Evolutionary conservation across 805 yeast species (phyloP), one percentile per base, ranked within the genome.

Genomic region (Cyberlindnera meyerae): DNA sequence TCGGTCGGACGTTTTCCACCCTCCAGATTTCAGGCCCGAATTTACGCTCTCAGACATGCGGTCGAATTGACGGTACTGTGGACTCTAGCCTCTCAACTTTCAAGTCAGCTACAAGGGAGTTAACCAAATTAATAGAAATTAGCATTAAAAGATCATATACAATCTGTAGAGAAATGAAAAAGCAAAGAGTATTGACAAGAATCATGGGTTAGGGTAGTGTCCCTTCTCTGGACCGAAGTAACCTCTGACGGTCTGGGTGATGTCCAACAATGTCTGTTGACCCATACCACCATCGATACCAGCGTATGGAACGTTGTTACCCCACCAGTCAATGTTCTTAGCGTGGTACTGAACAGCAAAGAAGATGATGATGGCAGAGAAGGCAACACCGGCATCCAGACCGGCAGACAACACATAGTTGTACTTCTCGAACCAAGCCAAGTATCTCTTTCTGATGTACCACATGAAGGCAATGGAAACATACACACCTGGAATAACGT

Each of bases 311-410:
- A 66, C 68, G n/a, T 41, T 55, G 39, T 76, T 77, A 1, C 87
- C 87, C 87, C 87, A 80, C 87, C 87, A 80, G 27, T 58, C 43
- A 11, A 78, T 35, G 4, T 52, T 43, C 18, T 59, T 62, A 3
- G 63, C 60, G 31, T 72, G 65, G 48, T 66, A 75, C 40, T 63
- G 61, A 4, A 68, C 67, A 1, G 72, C 58, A 49, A 76, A 75
- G 59, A 80, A 80, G 26, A 78, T 71, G 38, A 57, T 48, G 12
- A 60, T 42, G 5, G 79, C 58, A 40, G 78, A 63, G 43, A 78
- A 67, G 2, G 83, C 84, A 14, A 77, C 71, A n/a, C 83, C 85
- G 1, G 82, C 75, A 8, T 70, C 59, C 18, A 79, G 58, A 1
- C 75, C 82, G 34, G 80, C 71, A 17, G 79, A 64, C 34, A 80